Conservation (phyloP, 768 basidiomycete genomes). For the Xerocomellus amylosporus region DNA sequence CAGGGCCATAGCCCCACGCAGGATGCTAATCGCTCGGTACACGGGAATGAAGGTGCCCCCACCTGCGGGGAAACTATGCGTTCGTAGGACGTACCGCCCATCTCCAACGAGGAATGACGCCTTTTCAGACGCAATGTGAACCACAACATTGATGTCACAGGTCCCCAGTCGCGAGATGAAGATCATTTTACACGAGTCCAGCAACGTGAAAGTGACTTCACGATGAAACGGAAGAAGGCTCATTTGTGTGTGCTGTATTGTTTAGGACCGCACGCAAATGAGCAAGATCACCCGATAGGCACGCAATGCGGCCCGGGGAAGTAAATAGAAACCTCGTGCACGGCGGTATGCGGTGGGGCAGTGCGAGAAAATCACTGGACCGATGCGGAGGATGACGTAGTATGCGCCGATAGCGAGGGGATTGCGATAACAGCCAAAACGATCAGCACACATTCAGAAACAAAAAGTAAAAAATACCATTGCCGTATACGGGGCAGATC, state of each 20-base stretch:
- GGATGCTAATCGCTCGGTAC: slow-evolving; percentile 5
- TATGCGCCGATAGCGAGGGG: slow-evolving; percentile 13
- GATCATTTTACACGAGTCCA: slow-evolving; percentile 1
- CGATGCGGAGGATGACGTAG: slow-evolving; percentile 18
- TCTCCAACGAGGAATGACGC: slow-evolving; percentile 4
- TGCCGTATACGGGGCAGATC: neutral
- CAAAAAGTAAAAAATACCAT: neutral
- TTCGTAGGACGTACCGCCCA: neutral
- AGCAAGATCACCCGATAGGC: slow-evolving; percentile 8
- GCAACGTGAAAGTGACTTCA: slow-evolving; percentile 18
- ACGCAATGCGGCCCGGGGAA: slow-evolving; percentile 20
- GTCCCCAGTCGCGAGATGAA: neutral
- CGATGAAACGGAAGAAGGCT: slow-evolving; percentile 2
- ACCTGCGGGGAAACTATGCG: slow-evolving; percentile 12
- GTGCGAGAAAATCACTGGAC: slow-evolving; percentile 21
- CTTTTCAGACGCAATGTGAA: neutral
- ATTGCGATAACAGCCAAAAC: slow-evolving; percentile 8
- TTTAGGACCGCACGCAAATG: neutral
- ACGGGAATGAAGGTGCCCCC: slow-evolving; percentile 13
- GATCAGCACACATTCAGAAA: slow-evolving; percentile 5
- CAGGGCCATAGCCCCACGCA: slow-evolving; percentile 8
- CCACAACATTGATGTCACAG: slow-evolving; percentile 15
- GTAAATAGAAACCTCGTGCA: slow-evolving; percentile 23
- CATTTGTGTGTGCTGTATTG: neutral
- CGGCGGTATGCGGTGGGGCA: slow-evolving; percentile 13